Evolutionary conservation across 1,284 basidiomycete genomes (phyloP).

Genomic region (Exobasidium cylindrosporum): DNA sequence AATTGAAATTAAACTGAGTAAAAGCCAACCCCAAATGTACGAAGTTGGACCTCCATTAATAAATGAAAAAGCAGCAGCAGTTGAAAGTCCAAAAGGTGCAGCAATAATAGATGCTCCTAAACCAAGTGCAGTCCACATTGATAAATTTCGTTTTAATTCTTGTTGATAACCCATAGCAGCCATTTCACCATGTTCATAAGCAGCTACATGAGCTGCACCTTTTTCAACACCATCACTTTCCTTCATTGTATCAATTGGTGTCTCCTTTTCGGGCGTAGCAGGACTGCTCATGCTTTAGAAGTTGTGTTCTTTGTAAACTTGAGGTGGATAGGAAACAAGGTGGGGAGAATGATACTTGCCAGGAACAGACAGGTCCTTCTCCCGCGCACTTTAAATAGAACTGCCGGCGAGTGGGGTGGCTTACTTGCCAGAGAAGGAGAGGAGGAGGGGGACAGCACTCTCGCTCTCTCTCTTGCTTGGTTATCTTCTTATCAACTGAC

Average conservation of each 20-base stretch:
- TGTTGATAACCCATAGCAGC: constrained; percentile 57
- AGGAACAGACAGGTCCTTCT: no score
- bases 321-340: no score
- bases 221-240: not conserved
- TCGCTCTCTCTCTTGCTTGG: no score
- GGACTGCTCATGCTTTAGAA: not conserved
- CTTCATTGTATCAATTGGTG: not conserved
- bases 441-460: no score
- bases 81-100: constrained; percentile 57
- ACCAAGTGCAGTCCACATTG: constrained; percentile 59
- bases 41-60: constrained; percentile 58
- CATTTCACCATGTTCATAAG: not conserved
- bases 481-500: no score
- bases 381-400: no score
- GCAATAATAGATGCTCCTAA: constrained; percentile 57
- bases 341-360: no score
- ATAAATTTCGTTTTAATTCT: constrained; percentile 58
- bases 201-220: not conserved
- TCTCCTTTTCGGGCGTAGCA: not conserved
- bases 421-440: no score
- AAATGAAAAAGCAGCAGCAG: constrained; percentile 57
- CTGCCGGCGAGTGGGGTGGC: no score
- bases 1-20: constrained; percentile 58
- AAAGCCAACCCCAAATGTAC: constrained; percentile 58
- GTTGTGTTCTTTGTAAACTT: no score